Percentiles rank a stretch among this genome's conserved stretches.
Evolutionary conservation across 2,329 filamentous ascomycete species (phyloP).

Genomic region (Fusarium sp.): DNA sequence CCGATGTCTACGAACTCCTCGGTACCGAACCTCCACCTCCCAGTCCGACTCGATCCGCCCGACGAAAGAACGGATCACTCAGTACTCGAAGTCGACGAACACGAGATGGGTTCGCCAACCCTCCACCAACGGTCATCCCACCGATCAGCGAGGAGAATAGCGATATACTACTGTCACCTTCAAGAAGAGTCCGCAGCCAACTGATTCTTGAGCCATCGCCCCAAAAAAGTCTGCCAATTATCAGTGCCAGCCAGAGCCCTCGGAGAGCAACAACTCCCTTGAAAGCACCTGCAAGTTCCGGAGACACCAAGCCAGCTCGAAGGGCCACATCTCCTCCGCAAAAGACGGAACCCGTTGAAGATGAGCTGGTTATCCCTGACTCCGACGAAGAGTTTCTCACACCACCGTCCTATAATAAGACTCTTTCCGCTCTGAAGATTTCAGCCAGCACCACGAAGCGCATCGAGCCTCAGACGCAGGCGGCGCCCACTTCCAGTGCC

Average conservation of each 20-base stretch:
- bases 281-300: conserved; percentile 19
- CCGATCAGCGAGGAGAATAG: conserved; percentile 38
- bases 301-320: background rate
- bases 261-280: conserved; percentile 17
- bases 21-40: conserved; percentile 54
- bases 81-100: conserved; percentile 36
- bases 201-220: conserved; percentile 19
- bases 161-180: conserved; percentile 44
- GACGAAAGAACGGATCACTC: conserved; percentile 33
- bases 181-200: conserved; percentile 37
- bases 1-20: conserved; percentile 63
- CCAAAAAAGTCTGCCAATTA: background rate
- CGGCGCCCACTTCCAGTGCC: background rate
- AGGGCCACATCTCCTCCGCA: background rate
- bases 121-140: background rate
- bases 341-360: background rate
- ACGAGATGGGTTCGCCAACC: conserved; percentile 21
- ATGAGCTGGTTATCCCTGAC: conserved; percentile 62
- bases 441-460: conserved; percentile 1
- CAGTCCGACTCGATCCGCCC: conserved; percentile 48
- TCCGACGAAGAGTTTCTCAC: conserved; percentile 67
- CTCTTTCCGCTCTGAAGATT: conserved; percentile 19
- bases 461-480: background rate
- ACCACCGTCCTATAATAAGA: conserved; percentile 44
- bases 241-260: conserved; percentile 3